Percentiles rank a stretch among this genome's conserved stretches.
These are phyloP conservation scores for Carex littledalei DNA, from an alignment of 176 grass and related monocot genomes.

Conservation along the genomic window DNA sequence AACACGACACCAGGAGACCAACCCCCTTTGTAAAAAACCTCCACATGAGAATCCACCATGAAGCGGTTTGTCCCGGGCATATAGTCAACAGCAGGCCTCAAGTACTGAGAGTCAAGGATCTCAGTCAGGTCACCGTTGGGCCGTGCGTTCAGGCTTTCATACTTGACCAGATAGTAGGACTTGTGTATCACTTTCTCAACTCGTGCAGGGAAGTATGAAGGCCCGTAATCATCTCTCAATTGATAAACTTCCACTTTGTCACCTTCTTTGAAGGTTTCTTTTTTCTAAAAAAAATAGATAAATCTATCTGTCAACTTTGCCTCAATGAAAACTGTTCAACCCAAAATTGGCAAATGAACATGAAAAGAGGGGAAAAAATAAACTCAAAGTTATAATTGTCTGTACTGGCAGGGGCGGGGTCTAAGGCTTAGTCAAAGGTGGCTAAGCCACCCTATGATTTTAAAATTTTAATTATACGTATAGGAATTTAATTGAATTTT, in stretches of 20 bases:
- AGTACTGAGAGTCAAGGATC: conserved; percentile 23
- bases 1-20: conserved; percentile 26
- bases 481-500: too few relatives aligned
- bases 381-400: not conserved
- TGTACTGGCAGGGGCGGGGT: not conserved
- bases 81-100: not conserved
- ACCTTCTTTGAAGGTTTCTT: conserved; percentile 14
- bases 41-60: conserved; percentile 18
- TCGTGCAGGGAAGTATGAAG: conserved; percentile 24
- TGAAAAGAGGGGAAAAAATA: not conserved
- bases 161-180: conserved; percentile 17
- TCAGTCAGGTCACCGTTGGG: not conserved
- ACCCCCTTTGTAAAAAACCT: conserved; percentile 13
- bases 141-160: not conserved
- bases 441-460: too few relatives aligned
- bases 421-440: too few relatives aligned
- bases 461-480: too few relatives aligned
- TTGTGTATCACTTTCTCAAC: conserved; percentile 13
- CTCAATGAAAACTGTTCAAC: not conserved
- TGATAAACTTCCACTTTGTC: conserved; percentile 26
- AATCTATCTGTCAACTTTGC: not conserved
- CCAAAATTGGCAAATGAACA: not conserved
- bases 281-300: conserved; percentile 13
- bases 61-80: not conserved
- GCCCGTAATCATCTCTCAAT: conserved; percentile 14